Conservation (phyloP, 257 asterid genomes). For the Striga asiatica region DNA sequence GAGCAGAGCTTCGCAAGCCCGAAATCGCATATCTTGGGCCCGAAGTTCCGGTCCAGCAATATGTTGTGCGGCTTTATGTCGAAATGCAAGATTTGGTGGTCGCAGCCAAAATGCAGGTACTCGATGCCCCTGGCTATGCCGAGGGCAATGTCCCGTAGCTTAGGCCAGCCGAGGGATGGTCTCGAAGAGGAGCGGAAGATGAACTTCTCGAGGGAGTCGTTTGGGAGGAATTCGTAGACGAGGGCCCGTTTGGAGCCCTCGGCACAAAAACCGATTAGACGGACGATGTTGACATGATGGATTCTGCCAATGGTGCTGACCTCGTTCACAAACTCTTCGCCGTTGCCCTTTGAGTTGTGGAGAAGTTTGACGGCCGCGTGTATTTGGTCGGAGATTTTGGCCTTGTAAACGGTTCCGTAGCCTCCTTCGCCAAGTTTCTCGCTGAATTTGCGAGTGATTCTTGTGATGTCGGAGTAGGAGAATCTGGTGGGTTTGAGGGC, state of each 20-base stretch:
- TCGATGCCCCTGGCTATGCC: constrained; percentile 19
- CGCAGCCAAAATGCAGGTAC: constrained; percentile 13
- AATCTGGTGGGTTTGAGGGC: constrained; percentile 9
- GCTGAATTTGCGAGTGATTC: background rate
- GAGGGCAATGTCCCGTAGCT: constrained; percentile 10
- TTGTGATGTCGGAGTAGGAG: background rate
- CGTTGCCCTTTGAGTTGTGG: constrained; percentile 6
- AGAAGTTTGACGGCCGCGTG: constrained; percentile 10
- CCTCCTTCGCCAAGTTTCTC: background rate
- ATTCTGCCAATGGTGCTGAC: constrained; percentile 1
- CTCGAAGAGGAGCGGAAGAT: background rate
- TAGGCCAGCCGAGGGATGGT: constrained; percentile 5
- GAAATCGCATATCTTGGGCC: too few relatives aligned
- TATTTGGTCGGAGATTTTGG: constrained; percentile 2
- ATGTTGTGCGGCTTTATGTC: constrained; percentile 9
- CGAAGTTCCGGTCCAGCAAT: background rate
- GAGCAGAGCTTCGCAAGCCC: too few relatives aligned
- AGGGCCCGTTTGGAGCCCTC: constrained; percentile 8
- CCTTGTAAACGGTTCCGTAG: background rate
- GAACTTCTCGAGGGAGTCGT: constrained; percentile 15
- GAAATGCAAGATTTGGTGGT: constrained; percentile 12
- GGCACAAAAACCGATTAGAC: background rate
- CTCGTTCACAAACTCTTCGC: constrained; percentile 15
- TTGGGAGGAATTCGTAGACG: constrained; percentile 17
- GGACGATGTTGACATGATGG: background rate